Base-by-base conservation (phyloP, 345 rosid species). In the Pugionium dolabratum region DNA sequence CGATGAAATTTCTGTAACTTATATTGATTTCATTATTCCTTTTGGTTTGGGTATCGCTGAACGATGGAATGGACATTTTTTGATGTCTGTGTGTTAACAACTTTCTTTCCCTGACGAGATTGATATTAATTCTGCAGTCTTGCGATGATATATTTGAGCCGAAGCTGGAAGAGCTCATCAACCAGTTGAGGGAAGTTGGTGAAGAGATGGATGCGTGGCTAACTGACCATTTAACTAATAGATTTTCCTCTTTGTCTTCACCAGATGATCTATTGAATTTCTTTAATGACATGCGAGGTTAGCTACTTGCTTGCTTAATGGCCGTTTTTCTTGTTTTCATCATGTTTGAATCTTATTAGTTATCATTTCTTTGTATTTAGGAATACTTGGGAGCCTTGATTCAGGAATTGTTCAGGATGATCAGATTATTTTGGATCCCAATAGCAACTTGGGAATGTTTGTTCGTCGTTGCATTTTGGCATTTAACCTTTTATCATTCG, bases 381-480 rank as follows among this genome's bases (percentile, higher is more conserved):
- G 90, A 41, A 80, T 87, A 51, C 86, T 94, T 66, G 87, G 82
- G 39, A 89, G 84, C 57, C 76, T 79, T 71, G 96, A 90, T 70
- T 76, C 86, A 8, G 89, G 81, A 49, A 74, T 71, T 29, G 67
- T 83, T 50, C 96, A 88, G 50, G 97, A 86, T 61, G 95, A 81
- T 54, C 97, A 90, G 74, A 82, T 83, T 65, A 74, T 84, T 62
- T 80, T 94, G 86, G 99, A 94, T 54, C 89, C 93, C 2, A 94
- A 70, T 59, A 86, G 97, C 77, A 82, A 66, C 63, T 77, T 94
- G 68, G 99, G 97, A 67, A 76, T 88, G 84, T 94, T 86, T 81
- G 81, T 90, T 43, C 95, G 97, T 9, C 99, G 90, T 25, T 88
- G 97, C 75, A 57, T 90, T 51, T 86, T 90, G 70, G 83, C 97